Evolutionary conservation across 805 yeast species (phyloP).

Genomic region (Candida gorgasii): DNA sequence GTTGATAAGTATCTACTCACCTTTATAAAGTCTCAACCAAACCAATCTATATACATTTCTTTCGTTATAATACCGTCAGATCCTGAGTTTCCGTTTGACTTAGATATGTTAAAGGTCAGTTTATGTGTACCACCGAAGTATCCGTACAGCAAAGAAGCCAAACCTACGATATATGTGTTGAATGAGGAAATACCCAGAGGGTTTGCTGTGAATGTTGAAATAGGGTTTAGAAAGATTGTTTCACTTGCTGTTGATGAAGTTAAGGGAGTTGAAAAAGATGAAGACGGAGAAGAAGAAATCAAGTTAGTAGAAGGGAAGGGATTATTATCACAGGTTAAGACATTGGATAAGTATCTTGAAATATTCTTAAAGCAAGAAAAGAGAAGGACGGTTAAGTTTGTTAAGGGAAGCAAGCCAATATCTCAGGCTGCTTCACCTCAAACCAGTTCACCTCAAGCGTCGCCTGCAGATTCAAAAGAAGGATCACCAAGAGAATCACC

Average conservation of each 20-base stretch:
- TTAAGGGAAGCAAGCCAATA: slow-evolving; percentile 28
- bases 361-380: slow-evolving; percentile 58
- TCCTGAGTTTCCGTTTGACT: slow-evolving; percentile 72
- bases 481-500: neutral
- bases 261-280: too few species aligned
- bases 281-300: slow-evolving; percentile 23
- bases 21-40: slow-evolving; percentile 20
- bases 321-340: slow-evolving; percentile 52
- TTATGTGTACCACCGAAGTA: slow-evolving; percentile 56
- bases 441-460: too few species aligned
- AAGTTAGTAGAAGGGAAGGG: slow-evolving; percentile 49
- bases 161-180: slow-evolving; percentile 56
- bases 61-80: slow-evolving; percentile 58
- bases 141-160: slow-evolving; percentile 41
- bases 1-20: slow-evolving; percentile 19
- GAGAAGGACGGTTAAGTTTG: slow-evolving; percentile 61
- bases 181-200: slow-evolving; percentile 74
- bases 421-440: slow-evolving; percentile 9
- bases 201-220: slow-evolving; percentile 63
- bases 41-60: slow-evolving; percentile 36
- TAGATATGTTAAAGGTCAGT: slow-evolving; percentile 52
- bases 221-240: slow-evolving; percentile 53
- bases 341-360: slow-evolving; percentile 62
- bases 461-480: neutral
- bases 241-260: slow-evolving; percentile 8